Evolutionary conservation across 768 basidiomycete species (phyloP).

Genomic region (Rhodosporidiobolus odoratus): DNA sequence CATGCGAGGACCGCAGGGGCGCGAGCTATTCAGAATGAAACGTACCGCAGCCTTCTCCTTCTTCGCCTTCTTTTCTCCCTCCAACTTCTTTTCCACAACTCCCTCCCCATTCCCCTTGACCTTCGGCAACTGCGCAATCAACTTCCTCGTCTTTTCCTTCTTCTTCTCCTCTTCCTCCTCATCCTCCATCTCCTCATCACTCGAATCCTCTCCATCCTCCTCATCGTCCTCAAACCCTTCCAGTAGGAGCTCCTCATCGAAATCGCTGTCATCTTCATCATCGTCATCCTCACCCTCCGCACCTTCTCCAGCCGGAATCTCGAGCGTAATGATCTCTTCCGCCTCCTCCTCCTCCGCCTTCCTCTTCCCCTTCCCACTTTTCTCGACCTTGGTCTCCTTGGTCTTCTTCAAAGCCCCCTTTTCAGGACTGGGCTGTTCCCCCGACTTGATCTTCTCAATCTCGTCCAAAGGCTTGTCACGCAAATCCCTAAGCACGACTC

Average conservation of each 20-base stretch:
- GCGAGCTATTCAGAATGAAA: too few relatives aligned
- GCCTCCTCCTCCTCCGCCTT: conserved; percentile 44
- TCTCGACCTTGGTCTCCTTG: neutral
- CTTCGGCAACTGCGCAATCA: conserved; percentile 24
- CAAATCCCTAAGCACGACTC: conserved; percentile 24
- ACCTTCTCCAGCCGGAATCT: conserved; percentile 40
- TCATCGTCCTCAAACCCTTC: conserved; percentile 43
- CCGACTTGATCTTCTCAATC: conserved; percentile 58
- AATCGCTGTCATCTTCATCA: conserved; percentile 43
- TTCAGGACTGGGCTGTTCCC: conserved; percentile 69
- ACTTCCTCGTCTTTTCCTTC: conserved; percentile 1
- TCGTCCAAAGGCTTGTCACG: conserved; percentile 30
- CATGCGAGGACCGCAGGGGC: too few relatives aligned
- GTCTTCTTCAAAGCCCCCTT: conserved; percentile 59
- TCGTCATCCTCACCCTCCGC: conserved; percentile 40
- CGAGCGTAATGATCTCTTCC: neutral
- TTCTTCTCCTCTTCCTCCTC: conserved; percentile 13
- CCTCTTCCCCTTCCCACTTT: neutral
- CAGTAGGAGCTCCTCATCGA: too few relatives aligned
- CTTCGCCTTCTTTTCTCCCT: conserved; percentile 30
- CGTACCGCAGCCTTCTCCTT: conserved; percentile 35
- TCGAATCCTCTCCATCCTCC: conserved; percentile 46
- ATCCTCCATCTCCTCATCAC: conserved; percentile 39
- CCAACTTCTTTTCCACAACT: conserved; percentile 34
- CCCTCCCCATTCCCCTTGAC: conserved; percentile 36